Evolutionary conservation across 345 rosid genomes (phyloP).

Genomic region (Anacardium occidentale): DNA sequence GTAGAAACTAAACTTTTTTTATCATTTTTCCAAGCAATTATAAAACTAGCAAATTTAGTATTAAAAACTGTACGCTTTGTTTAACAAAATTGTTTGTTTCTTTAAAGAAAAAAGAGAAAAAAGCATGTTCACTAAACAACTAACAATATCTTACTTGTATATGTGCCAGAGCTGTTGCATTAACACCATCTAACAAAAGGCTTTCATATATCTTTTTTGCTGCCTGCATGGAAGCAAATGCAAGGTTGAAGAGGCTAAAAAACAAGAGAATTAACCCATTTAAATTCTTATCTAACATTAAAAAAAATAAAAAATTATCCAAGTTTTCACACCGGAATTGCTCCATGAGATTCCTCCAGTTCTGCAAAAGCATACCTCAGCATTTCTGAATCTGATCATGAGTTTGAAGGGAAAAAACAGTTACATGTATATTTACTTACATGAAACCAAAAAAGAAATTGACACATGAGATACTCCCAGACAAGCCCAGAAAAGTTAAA

Average conservation of each 20-base stretch:
- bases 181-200: slow-evolving; percentile 55
- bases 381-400: slow-evolving; percentile 69
- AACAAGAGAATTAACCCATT: slow-evolving; percentile 4
- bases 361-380: slow-evolving; percentile 93
- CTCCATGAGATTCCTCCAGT: slow-evolving; percentile 92
- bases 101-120: background rate
- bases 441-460: slow-evolving; percentile 1
- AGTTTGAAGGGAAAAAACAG: slow-evolving; percentile 15
- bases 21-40: too few species aligned
- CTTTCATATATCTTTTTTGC: slow-evolving; percentile 82
- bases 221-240: slow-evolving; percentile 52
- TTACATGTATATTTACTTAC: slow-evolving; percentile 15
- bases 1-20: too few species aligned
- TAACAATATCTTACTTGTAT: slow-evolving; percentile 62
- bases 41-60: too few species aligned
- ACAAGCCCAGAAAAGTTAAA: slow-evolving; percentile 1
- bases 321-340: slow-evolving; percentile 51
- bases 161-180: slow-evolving; percentile 69
- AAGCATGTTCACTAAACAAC: slow-evolving; percentile 5
- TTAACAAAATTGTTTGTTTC: background rate
- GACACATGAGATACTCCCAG: background rate
- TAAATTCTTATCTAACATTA: background rate
- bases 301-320: background rate
- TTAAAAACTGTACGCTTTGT: too few species aligned
- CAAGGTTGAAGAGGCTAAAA: slow-evolving; percentile 17